Base-by-base conservation (phyloP, 305 asterid genomes). In the Fraxinus baroniana region DNA sequence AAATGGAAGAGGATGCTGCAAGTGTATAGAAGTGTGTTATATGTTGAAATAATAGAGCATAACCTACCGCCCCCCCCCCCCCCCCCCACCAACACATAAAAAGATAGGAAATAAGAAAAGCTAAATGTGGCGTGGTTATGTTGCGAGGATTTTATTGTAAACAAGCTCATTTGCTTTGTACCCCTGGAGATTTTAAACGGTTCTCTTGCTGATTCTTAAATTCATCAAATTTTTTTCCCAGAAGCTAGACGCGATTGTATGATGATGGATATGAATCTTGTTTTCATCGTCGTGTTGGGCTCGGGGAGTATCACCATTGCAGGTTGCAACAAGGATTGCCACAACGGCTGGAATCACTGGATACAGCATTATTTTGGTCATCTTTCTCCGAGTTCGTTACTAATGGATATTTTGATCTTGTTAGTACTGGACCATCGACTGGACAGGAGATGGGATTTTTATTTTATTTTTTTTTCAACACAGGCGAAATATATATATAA, bases 1-100 rank as follows among this genome's bases (percentile, higher is more conserved):
- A 70, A 68, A 71, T 73, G 83, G 76, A 85, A 46, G 62, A 79
- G 76, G 80, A 78, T 80, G 55, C 41, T 6, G 30, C 60, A 7
- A 20, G 30, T 20, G 15, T 60, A 60, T 60, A 7, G 71, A 46
- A 13, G 18, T 46, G 18, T 46, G 18, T 46, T 46, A 12, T 44
- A 18, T 15, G 18, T 46, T 3, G 20, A 13, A 46, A 46, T 46
- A 46, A 46, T 46, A 13, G n/a, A 46, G 3, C 18, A 46, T 46
- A 46, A 3, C 5, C 5, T 46, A 13, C 57, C 1, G 18, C 57
- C n/a, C 57, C 17, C 2, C 18, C 57, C 55, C 18, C 2, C n/a
- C n/a, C n/a, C n/a, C n/a, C n/a, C n/a, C n/a, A n/a, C n/a, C n/a
- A n/a, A n/a, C n/a, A n/a, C n/a, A 46, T 12, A 3, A 46, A 46